Evolutionary conservation across 495 filamentous ascomycete genomes (phyloP), one percentile per base, ranked within the genome.

Genomic region (Aspergillus cristatus): DNA sequence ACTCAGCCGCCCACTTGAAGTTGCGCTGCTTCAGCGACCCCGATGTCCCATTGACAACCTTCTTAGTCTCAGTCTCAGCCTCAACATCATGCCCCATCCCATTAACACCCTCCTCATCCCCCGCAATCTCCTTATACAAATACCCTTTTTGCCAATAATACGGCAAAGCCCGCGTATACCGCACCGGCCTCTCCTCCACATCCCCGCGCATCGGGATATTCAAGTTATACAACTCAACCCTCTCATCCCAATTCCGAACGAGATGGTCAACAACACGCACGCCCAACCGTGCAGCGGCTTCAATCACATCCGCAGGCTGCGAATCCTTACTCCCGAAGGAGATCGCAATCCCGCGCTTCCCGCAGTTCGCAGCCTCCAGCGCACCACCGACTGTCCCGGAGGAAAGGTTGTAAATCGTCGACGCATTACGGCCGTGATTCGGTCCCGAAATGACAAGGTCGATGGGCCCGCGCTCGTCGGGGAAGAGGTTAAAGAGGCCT

Each of bases 341-440:
- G 24, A 98, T 61, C 2, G 91, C 91, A 37, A 98, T 82, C 6
- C 81, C 74, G 36, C 74, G 75, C 30, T 75, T 73, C 17, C 72
- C 74, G 54, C 86, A 95, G 1, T 86, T 78, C 3, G 89, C 89
- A 0, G 86, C 91, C 61, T 97, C 91, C 35, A 98, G 69, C 0
- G 91, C 91, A 0, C 88, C 91, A 22, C 91, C 91, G 13, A 98
- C 63, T 0, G 91, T 98, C 5, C 91, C 91, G 13, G 78, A 85
- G 25, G 79, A 85, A 18, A 98, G 67, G 26, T 82, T 83, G 57
- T 96, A 96, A 30, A 95, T 76, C 1, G 91, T 86, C 0, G 90
- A 95, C 12, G 85, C 85, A 60, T 98, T 98, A 35, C 89, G 70
- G 15, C 91, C 91, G 62, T 94, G 95, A 50, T 98, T 98, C 2